phyloP scores from a whole-genome alignment of 306 rosid genomes.

The Cucurbita pepo region DNA sequence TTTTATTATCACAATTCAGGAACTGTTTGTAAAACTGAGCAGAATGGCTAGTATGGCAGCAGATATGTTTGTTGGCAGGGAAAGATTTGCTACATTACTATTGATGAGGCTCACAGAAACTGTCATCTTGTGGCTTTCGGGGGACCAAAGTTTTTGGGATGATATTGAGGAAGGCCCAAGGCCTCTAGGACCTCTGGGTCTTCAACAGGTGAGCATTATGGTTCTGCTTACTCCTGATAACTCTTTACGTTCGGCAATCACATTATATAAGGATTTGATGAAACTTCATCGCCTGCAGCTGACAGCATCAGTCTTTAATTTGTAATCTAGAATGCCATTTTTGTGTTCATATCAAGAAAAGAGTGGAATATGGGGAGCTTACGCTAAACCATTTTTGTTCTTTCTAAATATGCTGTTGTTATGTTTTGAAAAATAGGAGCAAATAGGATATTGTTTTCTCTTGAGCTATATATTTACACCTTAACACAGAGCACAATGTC shows the following conservation, averaged over 20 bases:
- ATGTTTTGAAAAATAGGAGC: background rate
- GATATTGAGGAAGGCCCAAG: conserved; percentile 95
- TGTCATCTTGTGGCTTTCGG: conserved; percentile 89
- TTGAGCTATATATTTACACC: background rate
- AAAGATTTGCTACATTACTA: conserved; percentile 77
- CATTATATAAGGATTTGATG: background rate
- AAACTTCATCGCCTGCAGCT: background rate
- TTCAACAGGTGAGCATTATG: conserved; percentile 52
- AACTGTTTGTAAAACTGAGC: conserved; percentile 72
- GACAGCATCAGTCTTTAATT: background rate
- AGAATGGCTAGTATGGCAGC: conserved; percentile 83
- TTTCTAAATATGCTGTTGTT: background rate
- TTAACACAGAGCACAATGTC: background rate
- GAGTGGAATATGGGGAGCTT: background rate
- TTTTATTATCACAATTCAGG: conserved; percentile 34
- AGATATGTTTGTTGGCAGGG: conserved; percentile 94
- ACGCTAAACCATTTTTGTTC: background rate
- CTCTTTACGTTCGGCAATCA: background rate
- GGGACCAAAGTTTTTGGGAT: conserved; percentile 98
- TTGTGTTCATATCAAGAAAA: background rate
- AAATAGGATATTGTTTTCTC: background rate
- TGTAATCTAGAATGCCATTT: background rate
- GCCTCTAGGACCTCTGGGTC: conserved; percentile 85
- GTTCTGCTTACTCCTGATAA: background rate
- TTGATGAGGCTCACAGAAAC: conserved; percentile 98